Conservation (phyloP, 179 eudicot genomes). For the Sideroxylon spinosum region DNA sequence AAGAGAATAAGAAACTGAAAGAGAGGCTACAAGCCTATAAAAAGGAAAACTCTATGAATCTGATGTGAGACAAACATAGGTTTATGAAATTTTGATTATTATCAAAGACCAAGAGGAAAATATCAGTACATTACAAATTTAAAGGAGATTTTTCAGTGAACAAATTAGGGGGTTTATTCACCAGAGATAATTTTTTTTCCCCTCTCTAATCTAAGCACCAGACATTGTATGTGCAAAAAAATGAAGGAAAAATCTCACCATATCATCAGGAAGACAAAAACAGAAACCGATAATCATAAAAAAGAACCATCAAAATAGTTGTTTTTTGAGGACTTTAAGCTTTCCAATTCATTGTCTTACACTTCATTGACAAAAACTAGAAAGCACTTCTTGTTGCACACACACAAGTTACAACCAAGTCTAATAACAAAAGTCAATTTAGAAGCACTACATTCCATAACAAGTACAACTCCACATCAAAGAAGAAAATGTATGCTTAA, state of each 20-base stretch:
- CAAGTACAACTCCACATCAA: neutral
- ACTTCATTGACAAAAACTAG: too few species aligned
- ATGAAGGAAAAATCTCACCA: neutral
- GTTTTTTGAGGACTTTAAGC: too few species aligned
- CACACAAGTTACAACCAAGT: neutral
- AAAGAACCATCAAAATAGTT: neutral
- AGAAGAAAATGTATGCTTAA: too few species aligned
- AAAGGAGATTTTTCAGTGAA: too few species aligned
- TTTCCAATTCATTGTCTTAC: neutral
- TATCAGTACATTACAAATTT: neutral
- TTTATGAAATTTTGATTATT: neutral
- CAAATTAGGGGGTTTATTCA: neutral
- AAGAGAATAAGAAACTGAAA: slow-evolving; percentile 75
- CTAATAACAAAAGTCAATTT: neutral
- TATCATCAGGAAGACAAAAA: neutral
- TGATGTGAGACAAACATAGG: neutral
- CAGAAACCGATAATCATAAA: neutral
- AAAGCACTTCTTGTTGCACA: too few species aligned
- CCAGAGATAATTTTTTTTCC: neutral
- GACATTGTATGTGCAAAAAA: neutral
- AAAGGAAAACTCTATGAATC: slow-evolving; percentile 43
- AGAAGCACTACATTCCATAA: neutral
- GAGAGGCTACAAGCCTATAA: slow-evolving; percentile 68
- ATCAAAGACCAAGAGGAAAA: neutral
- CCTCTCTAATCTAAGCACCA: neutral